Conservation (phyloP, 108 stramenopile genomes). For the Bacterosira constricta region DNA sequence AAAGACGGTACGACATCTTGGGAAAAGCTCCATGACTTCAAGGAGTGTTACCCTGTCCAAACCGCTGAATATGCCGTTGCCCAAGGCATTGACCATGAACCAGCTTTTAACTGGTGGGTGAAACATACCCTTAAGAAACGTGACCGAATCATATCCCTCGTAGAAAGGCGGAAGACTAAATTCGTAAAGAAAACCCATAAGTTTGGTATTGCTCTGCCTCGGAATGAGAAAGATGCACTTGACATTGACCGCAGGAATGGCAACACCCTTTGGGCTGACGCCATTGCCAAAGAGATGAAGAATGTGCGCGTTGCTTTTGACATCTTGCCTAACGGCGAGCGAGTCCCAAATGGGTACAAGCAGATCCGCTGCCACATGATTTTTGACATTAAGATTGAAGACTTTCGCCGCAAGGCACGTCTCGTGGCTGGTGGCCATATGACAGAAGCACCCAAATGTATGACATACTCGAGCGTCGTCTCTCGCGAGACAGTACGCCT, state of each 20-base stretch:
- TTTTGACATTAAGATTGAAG: too few relatives aligned
- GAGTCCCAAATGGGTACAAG: constrained; percentile 42
- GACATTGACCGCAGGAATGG: constrained; percentile 44
- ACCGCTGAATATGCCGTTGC: constrained; percentile 21
- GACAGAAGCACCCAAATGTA: constrained; percentile 33
- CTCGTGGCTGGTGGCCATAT: constrained; percentile 59
- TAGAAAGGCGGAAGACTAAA: too few relatives aligned
- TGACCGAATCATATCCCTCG: constrained; percentile 3
- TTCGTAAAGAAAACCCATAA: constrained; percentile 25
- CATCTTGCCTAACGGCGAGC: constrained; percentile 2
- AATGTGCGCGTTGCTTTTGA: constrained; percentile 44
- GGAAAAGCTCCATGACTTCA: constrained; percentile 25
- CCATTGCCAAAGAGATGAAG: constrained; percentile 56
- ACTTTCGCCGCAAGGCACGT: too few relatives aligned
- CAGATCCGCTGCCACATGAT: too few relatives aligned
- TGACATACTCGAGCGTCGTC: constrained; percentile 46
- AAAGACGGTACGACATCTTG: constrained; percentile 30
- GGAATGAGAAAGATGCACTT: constrained; percentile 43
- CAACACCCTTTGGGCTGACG: constrained; percentile 41
- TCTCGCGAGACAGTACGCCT: constrained; percentile 52
- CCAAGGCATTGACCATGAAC: constrained; percentile 8
- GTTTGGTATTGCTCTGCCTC: constrained; percentile 28
- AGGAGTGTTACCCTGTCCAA: constrained; percentile 13
- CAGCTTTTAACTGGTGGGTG: too few relatives aligned
- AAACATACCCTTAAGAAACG: constrained; percentile 5